Conservation (phyloP, 192 early-diverging fungal genomes). For the Rhizophlyctis rosea region DNA sequence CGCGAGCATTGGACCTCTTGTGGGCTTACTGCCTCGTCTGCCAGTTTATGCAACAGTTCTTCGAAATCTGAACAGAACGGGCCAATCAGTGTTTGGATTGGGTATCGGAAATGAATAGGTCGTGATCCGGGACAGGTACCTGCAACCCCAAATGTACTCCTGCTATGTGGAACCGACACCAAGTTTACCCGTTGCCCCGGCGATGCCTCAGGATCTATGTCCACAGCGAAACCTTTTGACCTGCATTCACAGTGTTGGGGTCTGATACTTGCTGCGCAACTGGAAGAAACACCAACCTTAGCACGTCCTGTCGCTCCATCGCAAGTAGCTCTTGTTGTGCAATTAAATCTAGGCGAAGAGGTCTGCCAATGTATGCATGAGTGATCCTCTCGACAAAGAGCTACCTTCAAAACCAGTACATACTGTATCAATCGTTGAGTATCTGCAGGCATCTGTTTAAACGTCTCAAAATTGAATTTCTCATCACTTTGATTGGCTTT, state of each 20-base stretch:
- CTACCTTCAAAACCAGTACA: slow-evolving; percentile 13
- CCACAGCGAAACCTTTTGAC: slow-evolving; percentile 79
- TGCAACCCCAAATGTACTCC: slow-evolving; percentile 68
- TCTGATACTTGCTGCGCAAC: no score
- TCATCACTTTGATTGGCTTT: slow-evolving; percentile 63
- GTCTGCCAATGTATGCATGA: slow-evolving; percentile 44
- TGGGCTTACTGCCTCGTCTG: slow-evolving; percentile 1
- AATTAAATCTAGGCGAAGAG: slow-evolving; percentile 64
- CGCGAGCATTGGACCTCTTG: slow-evolving; percentile 60
- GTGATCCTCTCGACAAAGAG: not conserved
- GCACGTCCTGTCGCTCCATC: slow-evolving; percentile 65
- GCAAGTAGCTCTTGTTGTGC: slow-evolving; percentile 77
- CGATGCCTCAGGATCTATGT: slow-evolving; percentile 52
- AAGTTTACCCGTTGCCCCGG: slow-evolving; percentile 66
- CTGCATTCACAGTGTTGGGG: no score
- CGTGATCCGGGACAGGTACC: no score
- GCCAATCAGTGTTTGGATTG: no score
- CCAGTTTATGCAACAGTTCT: slow-evolving; percentile 56
- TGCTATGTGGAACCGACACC: slow-evolving; percentile 65
- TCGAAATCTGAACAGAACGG: slow-evolving; percentile 77
- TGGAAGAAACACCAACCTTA: slow-evolving; percentile 38
- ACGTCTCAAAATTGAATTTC: slow-evolving; percentile 91
- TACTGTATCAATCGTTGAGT: slow-evolving; percentile 54
- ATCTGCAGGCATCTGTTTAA: slow-evolving; percentile 45
- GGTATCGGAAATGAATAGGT: no score